These are phyloP conservation scores for Torulaspora globosa DNA, from an alignment of 1,139 yeast species.

Conservation along the genomic window DNA sequence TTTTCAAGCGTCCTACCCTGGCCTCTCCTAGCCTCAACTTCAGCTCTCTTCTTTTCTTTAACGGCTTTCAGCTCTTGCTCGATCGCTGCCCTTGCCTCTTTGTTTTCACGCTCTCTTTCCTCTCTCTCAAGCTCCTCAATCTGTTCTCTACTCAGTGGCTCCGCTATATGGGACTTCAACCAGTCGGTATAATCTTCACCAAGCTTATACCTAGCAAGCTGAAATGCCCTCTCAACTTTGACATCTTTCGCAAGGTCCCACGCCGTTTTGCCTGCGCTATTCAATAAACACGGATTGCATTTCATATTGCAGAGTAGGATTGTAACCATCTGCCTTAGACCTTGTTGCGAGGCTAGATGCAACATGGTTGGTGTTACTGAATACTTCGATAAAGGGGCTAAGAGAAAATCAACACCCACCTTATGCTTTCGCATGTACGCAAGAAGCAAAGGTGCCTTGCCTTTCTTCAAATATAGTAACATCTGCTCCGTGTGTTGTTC, in stretches of 20 bases:
- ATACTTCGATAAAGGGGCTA: conserved; percentile 55
- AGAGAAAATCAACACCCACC: conserved; percentile 46
- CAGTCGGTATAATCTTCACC: conserved; percentile 74
- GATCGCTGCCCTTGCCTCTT: conserved; percentile 33
- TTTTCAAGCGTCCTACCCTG: conserved; percentile 31
- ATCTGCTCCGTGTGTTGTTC: conserved; percentile 54
- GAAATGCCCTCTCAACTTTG: conserved; percentile 55
- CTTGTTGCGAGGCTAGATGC: conserved; percentile 72
- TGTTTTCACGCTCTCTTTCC: conserved; percentile 42
- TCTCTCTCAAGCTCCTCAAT: conserved; percentile 45
- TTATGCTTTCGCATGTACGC: conserved; percentile 58
- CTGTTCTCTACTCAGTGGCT: conserved; percentile 60
- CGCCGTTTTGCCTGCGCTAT: conserved; percentile 58
- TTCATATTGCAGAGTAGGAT: conserved; percentile 59
- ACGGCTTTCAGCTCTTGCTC: conserved; percentile 36
- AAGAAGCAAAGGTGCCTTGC: conserved; percentile 72
- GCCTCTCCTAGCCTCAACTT: conserved; percentile 26
- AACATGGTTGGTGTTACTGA: conserved; percentile 65
- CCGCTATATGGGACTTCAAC: conserved; percentile 63
- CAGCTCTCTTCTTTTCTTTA: conserved; percentile 28
- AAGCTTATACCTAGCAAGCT: conserved; percentile 57
- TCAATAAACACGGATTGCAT: conserved; percentile 63
- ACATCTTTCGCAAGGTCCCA: conserved; percentile 50
- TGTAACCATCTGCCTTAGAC: conserved; percentile 63
- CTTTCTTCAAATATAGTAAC: conserved; percentile 57